Conservation (phyloP, 2,329 filamentous ascomycete genomes). For the Shiraia sp. region DNA sequence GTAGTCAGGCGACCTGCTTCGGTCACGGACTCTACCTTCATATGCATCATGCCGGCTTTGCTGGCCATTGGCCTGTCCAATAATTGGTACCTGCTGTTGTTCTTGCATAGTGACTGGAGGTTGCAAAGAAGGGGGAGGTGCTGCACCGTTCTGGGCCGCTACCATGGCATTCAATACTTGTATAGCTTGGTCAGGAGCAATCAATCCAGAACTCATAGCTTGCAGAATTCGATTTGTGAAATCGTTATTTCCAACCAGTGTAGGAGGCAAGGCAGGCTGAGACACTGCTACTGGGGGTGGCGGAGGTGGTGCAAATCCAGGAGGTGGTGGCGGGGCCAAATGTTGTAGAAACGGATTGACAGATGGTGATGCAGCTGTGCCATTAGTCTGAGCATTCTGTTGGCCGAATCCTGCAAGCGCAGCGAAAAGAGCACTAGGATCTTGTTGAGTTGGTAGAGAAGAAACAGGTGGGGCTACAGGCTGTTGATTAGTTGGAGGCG, state of each 20-base stretch:
- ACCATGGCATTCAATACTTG: conserved; percentile 37
- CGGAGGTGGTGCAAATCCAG: conserved; percentile 34
- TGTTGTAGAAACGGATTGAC: conserved; percentile 34
- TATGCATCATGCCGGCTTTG: conserved; percentile 35
- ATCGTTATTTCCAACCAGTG: conserved; percentile 29
- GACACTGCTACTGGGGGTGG: conserved; percentile 26
- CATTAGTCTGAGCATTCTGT: conserved; percentile 34
- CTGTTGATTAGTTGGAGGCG: conserved; percentile 33
- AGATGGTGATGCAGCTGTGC: conserved; percentile 25
- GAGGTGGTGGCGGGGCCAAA: conserved; percentile 35
- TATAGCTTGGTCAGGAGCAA: conserved; percentile 40
- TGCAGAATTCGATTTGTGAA: conserved; percentile 39
- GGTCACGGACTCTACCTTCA: conserved; percentile 41
- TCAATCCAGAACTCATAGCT: conserved; percentile 37
- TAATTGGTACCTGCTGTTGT: conserved; percentile 19
- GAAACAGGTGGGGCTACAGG: conserved; percentile 20
- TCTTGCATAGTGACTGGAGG: conserved; percentile 15
- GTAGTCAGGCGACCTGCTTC: conserved; percentile 62
- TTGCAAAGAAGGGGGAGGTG: conserved; percentile 33
- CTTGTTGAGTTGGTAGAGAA: conserved; percentile 26
- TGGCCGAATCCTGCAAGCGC: conserved; percentile 38
- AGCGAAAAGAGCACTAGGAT: conserved; percentile 38
- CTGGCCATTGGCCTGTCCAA: conserved; percentile 23
- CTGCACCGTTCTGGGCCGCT: conserved; percentile 27
- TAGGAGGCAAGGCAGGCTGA: conserved; percentile 28